phyloP scores from a whole-genome alignment of 2,329 filamentous ascomycete genomes.

The Colletotrichum tamarilloi region DNA sequence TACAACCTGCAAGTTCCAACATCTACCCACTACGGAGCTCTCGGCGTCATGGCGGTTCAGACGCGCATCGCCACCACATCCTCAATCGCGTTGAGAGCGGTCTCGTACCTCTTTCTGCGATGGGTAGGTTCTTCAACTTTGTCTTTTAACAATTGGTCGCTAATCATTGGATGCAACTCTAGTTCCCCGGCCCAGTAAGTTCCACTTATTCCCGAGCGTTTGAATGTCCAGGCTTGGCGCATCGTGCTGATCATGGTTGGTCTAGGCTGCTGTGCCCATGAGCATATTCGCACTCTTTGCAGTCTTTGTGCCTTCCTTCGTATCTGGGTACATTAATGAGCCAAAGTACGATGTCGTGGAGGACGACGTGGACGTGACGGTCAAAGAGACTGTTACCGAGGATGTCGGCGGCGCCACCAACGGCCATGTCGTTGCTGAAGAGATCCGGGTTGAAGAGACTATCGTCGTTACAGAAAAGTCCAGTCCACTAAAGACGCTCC shows the following conservation, averaged over 20 bases:
- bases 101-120: conserved; percentile 69
- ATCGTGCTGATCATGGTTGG: conserved; percentile 11
- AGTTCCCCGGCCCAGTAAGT: conserved; percentile 45
- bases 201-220: not conserved
- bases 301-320: conserved; percentile 73
- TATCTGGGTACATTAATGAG: conserved; percentile 67
- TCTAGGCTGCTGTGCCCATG: conserved; percentile 37
- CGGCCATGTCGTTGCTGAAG: conserved; percentile 53
- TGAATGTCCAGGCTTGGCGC: not conserved
- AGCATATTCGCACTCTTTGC: conserved; percentile 69
- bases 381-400: conserved; percentile 58
- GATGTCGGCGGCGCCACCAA: conserved; percentile 49
- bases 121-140: conserved; percentile 57
- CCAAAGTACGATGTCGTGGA: conserved; percentile 69
- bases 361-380: conserved; percentile 67
- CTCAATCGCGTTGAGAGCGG: conserved; percentile 62
- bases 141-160: not conserved
- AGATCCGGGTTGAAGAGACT: conserved; percentile 73
- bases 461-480: conserved; percentile 68
- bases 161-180: conserved; percentile 12
- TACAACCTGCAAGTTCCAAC: not conserved
- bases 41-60: conserved; percentile 43
- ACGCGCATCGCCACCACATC: conserved; percentile 50
- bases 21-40: conserved; percentile 1
- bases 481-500: conserved; percentile 71